These are phyloP conservation scores for Aspergillus sp. DNA, from an alignment of 2,329 filamentous ascomycete species.

Conservation along the genomic window DNA sequence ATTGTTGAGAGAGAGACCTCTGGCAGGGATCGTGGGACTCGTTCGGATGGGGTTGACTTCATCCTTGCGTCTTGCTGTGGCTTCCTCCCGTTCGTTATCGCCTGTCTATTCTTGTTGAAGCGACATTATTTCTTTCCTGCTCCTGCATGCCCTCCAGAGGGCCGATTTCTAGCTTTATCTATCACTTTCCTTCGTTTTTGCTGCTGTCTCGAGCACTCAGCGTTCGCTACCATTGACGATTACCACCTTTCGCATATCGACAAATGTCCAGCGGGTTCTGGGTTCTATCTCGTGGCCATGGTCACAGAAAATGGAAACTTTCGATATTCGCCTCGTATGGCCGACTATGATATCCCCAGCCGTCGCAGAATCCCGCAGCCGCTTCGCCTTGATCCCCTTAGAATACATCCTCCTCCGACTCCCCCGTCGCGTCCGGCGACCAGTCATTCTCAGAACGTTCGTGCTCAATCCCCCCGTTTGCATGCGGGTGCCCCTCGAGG, in stretches of 20 bases:
- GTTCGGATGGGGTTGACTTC: constrained; percentile 1
- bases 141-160: too few species aligned
- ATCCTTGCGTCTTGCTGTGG: constrained; percentile 1
- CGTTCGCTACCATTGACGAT: constrained; percentile 5
- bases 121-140: background rate
- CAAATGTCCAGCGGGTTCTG: constrained; percentile 36
- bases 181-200: background rate
- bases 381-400: constrained; percentile 22
- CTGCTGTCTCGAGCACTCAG: background rate
- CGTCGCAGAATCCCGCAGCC: constrained; percentile 23
- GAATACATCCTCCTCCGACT: constrained; percentile 19
- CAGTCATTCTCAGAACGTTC: constrained; percentile 12
- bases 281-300: constrained; percentile 33
- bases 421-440: constrained; percentile 15
- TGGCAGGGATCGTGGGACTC: constrained; percentile 22
- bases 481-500: constrained; percentile 5
- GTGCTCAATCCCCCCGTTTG: constrained; percentile 15
- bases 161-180: too few species aligned
- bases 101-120: background rate
- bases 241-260: constrained; percentile 13
- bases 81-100: background rate
- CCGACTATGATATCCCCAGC: constrained; percentile 23
- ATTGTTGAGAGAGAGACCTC: constrained; percentile 11
- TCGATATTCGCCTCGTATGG: constrained; percentile 26
- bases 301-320: constrained; percentile 35